phyloP scores from a whole-genome alignment of 805 yeast species.

The Candida xiaguanensis region DNA sequence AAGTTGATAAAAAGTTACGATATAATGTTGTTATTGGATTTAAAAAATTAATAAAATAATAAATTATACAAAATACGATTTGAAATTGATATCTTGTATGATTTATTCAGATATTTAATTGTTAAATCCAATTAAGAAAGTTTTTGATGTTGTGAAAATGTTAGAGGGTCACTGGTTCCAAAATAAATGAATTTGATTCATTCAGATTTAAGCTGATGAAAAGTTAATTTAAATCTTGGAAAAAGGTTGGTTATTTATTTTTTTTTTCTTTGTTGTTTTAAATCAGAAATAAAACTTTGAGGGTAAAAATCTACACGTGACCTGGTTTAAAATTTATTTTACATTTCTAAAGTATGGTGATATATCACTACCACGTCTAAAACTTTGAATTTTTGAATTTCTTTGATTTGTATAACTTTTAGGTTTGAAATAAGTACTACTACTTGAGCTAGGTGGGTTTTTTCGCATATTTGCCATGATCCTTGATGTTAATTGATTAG shows the following conservation, averaged over 20 bases:
- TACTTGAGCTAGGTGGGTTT: conserved; percentile 1
- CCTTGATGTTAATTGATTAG: conserved; percentile 10
- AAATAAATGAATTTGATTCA: no score
- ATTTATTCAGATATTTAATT: background rate
- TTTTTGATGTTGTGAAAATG: background rate
- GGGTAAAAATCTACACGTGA: background rate
- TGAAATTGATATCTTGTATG: background rate
- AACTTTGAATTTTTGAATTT: conserved; percentile 1
- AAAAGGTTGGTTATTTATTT: no score
- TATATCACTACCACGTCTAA: conserved; percentile 2
- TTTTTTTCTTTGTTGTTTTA: background rate
- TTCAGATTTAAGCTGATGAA: no score
- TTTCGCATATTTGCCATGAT: conserved; percentile 11
- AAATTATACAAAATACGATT: background rate
- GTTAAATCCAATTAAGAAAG: background rate
- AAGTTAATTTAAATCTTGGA: no score
- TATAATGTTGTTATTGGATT: no score
- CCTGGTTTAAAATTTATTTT: background rate
- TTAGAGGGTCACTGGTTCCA: background rate
- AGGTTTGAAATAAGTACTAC: background rate
- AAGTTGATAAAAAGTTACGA: no score
- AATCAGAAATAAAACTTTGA: background rate
- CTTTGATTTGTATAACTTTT: background rate
- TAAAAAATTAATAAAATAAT: background rate
- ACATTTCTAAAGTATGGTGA: conserved; percentile 9